Evolutionary conservation across 345 rosid genomes (phyloP), one percentile per base, ranked within the genome.

Genomic region (Salix dunnii): DNA sequence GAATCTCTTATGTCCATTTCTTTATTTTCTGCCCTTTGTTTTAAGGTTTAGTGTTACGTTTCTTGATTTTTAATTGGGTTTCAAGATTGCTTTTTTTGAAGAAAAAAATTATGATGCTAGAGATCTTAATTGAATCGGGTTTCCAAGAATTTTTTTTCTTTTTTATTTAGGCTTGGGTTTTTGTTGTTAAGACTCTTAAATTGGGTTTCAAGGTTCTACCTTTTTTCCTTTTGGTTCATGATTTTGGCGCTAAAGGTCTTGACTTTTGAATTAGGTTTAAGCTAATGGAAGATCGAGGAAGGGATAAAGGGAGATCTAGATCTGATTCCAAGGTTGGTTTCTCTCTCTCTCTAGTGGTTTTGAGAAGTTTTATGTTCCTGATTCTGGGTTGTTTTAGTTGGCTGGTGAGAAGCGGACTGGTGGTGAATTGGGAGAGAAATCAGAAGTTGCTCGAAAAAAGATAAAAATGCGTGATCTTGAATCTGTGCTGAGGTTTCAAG

Each of bases 391-490:
- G 23, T 49, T 55, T 51, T 25, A 80, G 83, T 69, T 25, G 48
- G 62, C 18, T 66, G 75, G 71, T 7, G 85, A 72, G 67, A 82
- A 82, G 53, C 74, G 85, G 36, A 21, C 48, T 21, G 14, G 68
- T 58, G 60, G 10, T 30, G 80, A 76, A 67, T 62, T 67, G 72
- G 75, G 40, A 28, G 77, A 66, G 55, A 73, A 76, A 35, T 53
- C 51, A 28, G 77, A 75, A 63, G 25, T 65, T 67, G 71, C 75
- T 17, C 78, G 38, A 58, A 80, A 85, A 79, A 82, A 74, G 67
- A 71, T 69, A 67, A 85, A 85, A 80, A 75, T 72, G 82, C 75
- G 80, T 72, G 77, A 83, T 74, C 82, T 82, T 74, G 74, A 77
- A 49, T 76, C 78, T 7, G 77, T 71, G 38, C 33, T 67, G 36